Evolutionary conservation across 2,329 filamentous ascomycete species (phyloP), one percentile per base, ranked within the genome.

Genomic region (Proliferodiscus dingleyae): DNA sequence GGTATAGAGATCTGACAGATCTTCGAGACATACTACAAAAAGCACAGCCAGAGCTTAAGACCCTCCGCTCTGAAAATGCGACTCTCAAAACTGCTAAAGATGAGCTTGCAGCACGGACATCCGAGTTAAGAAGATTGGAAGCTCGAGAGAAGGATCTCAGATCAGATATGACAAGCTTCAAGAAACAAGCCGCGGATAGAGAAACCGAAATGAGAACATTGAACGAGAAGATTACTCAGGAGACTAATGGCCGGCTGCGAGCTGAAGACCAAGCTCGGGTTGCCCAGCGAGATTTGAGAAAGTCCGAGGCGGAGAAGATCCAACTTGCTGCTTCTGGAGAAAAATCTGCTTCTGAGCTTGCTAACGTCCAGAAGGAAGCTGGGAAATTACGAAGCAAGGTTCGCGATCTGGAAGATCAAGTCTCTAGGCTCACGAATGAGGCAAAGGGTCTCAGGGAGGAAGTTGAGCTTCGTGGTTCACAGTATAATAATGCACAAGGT

Each of bases 1-100:
- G 93, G 23, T 97, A 89, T 71, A 95, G 89, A 64, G 90, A 97
- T 49, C 71, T 96, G 2, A 83, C 83, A 0, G 87, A 95, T 22
- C 71, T 95, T 37, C 78, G 84, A 16, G 86, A 91, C 50, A 73
- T 90, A 2, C 67, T 96, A 23, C 83, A 89, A 54, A 94, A 93
- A 63, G 78, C 86, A 1, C 90, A 96, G 60, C 86, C 89, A 0
- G 91, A 98, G 66, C 71, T 97, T 19, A 85, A 84, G 63, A 83
- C 72, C 36, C 73, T 97, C 16, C 81, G 88, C 6, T 80, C 83
- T 39, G 90, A 97, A 57, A 83, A 87, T 23, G 77, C 79, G 0
- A 77, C 83, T 32, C 72, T 97, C 26, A 90, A 89, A 64, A 73
- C 72, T 0, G 75, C 79, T 3, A 91, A 85, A 61, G 85, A 90